phyloP scores from a whole-genome alignment of 495 filamentous ascomycete species.

The Podospora didyma region DNA sequence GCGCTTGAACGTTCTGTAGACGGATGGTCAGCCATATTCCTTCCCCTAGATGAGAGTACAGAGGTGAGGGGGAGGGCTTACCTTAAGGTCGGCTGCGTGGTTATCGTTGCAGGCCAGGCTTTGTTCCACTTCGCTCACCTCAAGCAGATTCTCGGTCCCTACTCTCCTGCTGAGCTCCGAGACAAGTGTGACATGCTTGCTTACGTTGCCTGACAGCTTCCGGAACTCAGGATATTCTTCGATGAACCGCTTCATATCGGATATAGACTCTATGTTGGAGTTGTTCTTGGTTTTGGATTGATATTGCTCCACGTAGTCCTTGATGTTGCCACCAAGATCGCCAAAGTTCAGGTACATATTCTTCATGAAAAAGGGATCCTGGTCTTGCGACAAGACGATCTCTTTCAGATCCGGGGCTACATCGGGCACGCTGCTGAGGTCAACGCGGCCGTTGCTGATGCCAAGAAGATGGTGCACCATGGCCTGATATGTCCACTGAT shows the following conservation, averaged over 20 bases:
- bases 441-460: slow-evolving; percentile 87
- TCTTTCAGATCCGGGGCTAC: slow-evolving; percentile 88
- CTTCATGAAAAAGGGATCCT: slow-evolving; percentile 99
- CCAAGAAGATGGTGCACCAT: slow-evolving; percentile 97
- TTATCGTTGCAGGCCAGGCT: slow-evolving; percentile 96
- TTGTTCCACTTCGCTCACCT: slow-evolving; percentile 95
- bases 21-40: not conserved
- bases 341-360: slow-evolving; percentile 99
- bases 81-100: slow-evolving; percentile 80
- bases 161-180: slow-evolving; percentile 87
- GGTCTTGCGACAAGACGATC: slow-evolving; percentile 93
- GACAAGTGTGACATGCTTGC: slow-evolving; percentile 95
- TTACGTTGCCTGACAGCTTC: slow-evolving; percentile 94
- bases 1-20: slow-evolving; percentile 72
- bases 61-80: slow-evolving; percentile 34
- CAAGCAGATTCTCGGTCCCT: slow-evolving; percentile 75
- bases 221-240: slow-evolving; percentile 98
- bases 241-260: slow-evolving; percentile 98
- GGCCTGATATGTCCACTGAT: slow-evolving; percentile 98
- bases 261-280: slow-evolving; percentile 91
- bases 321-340: slow-evolving; percentile 94
- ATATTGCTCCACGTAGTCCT: slow-evolving; percentile 97
- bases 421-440: slow-evolving; percentile 82
- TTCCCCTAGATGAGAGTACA: not conserved
- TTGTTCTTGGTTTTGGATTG: slow-evolving; percentile 90